These are phyloP conservation scores for Phytophthora vignae DNA, from an alignment of 352 stramenopile genomes.

Conservation along the genomic window DNA sequence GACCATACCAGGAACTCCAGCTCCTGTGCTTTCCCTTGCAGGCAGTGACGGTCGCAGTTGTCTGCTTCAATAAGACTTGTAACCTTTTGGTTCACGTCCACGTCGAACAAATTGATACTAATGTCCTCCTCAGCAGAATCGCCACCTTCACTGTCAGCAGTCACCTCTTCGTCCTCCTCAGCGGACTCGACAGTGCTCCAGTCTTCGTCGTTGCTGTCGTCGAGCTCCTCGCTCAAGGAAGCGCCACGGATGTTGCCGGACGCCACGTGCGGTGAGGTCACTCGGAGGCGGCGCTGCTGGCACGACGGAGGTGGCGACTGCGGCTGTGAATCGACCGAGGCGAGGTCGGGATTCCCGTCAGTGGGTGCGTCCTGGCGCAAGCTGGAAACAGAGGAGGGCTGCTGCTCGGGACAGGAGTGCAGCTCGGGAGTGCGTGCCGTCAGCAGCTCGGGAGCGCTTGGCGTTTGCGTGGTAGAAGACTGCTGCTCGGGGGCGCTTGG, in stretches of 20 bases:
- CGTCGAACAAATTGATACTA: slow-evolving; percentile 14
- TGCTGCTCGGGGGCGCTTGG: not conserved
- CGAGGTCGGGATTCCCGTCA: not conserved
- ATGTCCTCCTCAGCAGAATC: not conserved
- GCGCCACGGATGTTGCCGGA: not conserved
- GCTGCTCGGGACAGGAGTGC: not conserved
- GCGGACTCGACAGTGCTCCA: not conserved
- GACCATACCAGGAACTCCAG: slow-evolving; percentile 3
- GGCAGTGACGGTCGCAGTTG: slow-evolving; percentile 5
- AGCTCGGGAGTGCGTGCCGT: not conserved
- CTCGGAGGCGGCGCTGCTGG: not conserved
- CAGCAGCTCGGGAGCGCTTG: not conserved
- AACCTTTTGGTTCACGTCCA: not conserved
- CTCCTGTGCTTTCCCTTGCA: not conserved
- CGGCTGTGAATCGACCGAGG: not conserved
- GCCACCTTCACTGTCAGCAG: not conserved
- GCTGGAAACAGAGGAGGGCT: not conserved
- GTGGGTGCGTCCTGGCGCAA: not conserved
- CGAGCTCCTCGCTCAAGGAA: not conserved
- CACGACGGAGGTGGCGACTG: not conserved
- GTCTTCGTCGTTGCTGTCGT: slow-evolving; percentile 1
- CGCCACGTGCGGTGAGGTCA: not conserved
- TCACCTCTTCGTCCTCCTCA: not conserved
- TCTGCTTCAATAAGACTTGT: not conserved
- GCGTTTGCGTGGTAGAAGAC: not conserved